phyloP scores from a whole-genome alignment of 371 early-diverging fungal genomes.

The Actinomortierella wolfii region DNA sequence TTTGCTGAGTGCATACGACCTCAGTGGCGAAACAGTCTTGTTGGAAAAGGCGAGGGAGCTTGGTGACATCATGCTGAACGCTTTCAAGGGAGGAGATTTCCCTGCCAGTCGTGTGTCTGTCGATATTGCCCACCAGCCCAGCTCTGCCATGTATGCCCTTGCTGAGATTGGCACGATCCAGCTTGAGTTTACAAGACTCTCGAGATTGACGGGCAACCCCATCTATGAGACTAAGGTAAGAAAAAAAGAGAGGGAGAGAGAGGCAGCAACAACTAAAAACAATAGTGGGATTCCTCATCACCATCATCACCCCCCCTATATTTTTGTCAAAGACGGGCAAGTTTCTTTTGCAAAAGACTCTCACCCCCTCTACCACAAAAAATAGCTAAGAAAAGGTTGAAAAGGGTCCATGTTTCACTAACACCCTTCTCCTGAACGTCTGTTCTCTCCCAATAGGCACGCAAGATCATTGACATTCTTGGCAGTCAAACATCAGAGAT shows the following conservation, averaged over 20 bases:
- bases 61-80: conserved; percentile 53
- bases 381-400: too few relatives aligned
- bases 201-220: conserved; percentile 70
- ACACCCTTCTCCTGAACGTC: too few relatives aligned
- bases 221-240: conserved; percentile 62
- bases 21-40: conserved; percentile 56
- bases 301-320: too few relatives aligned
- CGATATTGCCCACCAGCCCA: neutral
- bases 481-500: conserved; percentile 54
- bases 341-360: neutral
- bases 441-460: conserved; percentile 54
- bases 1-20: conserved; percentile 79
- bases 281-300: neutral
- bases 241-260: neutral
- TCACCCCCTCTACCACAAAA: neutral
- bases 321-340: too few relatives aligned
- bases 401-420: too few relatives aligned
- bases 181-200: conserved; percentile 84
- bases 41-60: conserved; percentile 64
- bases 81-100: conserved; percentile 21
- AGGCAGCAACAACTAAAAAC: neutral
- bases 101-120: conserved; percentile 20
- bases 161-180: conserved; percentile 90
- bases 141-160: conserved; percentile 33
- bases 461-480: conserved; percentile 53